Evolutionary conservation across 805 yeast species (phyloP).

Genomic region (Trichomonascus vanleenenianus): DNA sequence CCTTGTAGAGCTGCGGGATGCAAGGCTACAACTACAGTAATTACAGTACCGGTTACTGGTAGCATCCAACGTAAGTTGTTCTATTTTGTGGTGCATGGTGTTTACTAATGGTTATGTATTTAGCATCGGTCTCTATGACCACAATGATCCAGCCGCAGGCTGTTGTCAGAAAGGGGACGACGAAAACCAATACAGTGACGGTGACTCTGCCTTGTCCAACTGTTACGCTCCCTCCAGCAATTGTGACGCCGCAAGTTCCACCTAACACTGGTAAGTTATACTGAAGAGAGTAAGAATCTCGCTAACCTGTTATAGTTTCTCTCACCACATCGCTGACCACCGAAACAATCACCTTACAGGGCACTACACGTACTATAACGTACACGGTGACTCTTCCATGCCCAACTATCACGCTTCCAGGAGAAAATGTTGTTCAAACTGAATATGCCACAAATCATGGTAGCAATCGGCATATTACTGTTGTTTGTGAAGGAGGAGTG

Average conservation of each 20-base stretch:
- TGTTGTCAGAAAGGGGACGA: constrained; percentile 7
- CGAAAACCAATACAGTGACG: constrained; percentile 7
- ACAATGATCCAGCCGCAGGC: constrained; percentile 6
- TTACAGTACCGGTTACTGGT: constrained; percentile 1
- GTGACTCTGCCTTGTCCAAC: constrained; percentile 16
- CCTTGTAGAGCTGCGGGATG: neutral
- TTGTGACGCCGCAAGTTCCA: constrained; percentile 6
- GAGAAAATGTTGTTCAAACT: neutral
- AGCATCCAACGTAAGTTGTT: neutral
- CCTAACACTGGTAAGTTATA: constrained; percentile 6
- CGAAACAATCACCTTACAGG: neutral
- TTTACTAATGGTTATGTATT: neutral
- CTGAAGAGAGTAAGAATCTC: neutral
- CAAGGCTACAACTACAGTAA: neutral
- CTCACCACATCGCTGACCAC: constrained; percentile 2
- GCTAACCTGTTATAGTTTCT: neutral
- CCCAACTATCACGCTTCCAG: constrained; percentile 2
- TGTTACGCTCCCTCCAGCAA: constrained; percentile 4
- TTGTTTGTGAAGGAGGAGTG: constrained; percentile 4
- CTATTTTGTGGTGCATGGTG: neutral
- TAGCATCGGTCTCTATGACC: constrained; percentile 6
- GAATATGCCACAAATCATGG: neutral
- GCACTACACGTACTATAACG: neutral
- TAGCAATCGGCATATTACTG: constrained; percentile 6
- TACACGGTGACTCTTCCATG: constrained; percentile 2